phyloP scores from a whole-genome alignment of 2,329 filamentous ascomycete genomes.

The Neonectria faginata region DNA sequence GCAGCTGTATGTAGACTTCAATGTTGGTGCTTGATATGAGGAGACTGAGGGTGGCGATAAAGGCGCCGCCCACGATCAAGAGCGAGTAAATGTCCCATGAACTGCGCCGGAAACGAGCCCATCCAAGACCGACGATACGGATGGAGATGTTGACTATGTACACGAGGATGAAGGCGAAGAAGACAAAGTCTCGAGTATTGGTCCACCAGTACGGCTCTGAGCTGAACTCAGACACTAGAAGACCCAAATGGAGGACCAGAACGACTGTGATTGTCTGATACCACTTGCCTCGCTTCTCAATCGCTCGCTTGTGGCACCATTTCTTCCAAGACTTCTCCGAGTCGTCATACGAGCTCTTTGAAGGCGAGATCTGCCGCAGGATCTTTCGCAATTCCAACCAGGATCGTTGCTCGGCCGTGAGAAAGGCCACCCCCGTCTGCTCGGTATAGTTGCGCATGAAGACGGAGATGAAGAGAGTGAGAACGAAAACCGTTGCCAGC shows the following conservation, averaged over 20 bases:
- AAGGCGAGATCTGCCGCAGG: constrained; percentile 91
- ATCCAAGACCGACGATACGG: constrained; percentile 88
- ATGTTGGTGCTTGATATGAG: constrained; percentile 71
- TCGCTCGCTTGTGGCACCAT: constrained; percentile 95
- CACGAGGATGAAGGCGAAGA: constrained; percentile 83
- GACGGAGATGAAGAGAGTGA: constrained; percentile 97
- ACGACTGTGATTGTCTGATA: constrained; percentile 83
- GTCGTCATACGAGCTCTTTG: constrained; percentile 87
- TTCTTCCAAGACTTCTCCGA: constrained; percentile 83
- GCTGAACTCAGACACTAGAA: constrained; percentile 89
- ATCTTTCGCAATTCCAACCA: constrained; percentile 97
- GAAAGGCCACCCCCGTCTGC: constrained; percentile 94
- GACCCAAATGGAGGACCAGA: constrained; percentile 82
- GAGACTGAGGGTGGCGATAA: constrained; percentile 82
- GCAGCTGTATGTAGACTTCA: constrained; percentile 79
- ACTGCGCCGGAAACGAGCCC: constrained; percentile 90
- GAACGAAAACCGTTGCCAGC: constrained; percentile 92
- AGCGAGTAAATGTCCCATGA: constrained; percentile 96
- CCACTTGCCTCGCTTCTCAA: constrained; percentile 95
- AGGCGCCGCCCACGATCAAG: constrained; percentile 80
- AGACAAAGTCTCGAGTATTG: constrained; percentile 76
- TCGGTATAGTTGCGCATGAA: constrained; percentile 99
- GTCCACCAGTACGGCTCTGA: constrained; percentile 80
- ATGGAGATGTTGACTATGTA: constrained; percentile 87
- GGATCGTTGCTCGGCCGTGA: constrained; percentile 94